Evolutionary conservation across 78 protist species (phyloP).

Genomic region (Planoprotostelium fungivorum): DNA sequence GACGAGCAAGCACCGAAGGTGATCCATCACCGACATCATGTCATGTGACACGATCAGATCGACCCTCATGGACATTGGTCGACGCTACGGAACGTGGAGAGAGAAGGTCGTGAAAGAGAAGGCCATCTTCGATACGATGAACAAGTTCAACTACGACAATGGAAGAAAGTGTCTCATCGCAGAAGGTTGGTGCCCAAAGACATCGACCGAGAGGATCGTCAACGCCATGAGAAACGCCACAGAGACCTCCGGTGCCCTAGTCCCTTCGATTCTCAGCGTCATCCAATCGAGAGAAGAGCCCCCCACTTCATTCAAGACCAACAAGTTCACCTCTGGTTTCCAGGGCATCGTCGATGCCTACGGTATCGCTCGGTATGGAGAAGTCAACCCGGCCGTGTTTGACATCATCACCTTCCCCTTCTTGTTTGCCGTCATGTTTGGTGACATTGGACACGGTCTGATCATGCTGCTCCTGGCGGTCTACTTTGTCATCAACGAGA

Average conservation of each 20-base stretch:
- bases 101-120: conserved; percentile 63
- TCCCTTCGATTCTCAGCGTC: conserved; percentile 66
- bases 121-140: conserved; percentile 86
- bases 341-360: conserved; percentile 94
- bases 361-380: conserved; percentile 94
- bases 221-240: conserved; percentile 57
- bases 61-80: conserved; percentile 27
- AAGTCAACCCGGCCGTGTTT: conserved; percentile 79
- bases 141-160: conserved; percentile 79
- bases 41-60: neutral
- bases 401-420: conserved; percentile 99
- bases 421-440: conserved; percentile 99
- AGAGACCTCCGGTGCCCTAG: conserved; percentile 58
- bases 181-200: conserved; percentile 88
- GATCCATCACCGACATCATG: neutral
- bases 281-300: conserved; percentile 73
- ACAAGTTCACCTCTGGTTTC: conserved; percentile 74
- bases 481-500: conserved; percentile 67
- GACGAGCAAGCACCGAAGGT: conserved; percentile 53
- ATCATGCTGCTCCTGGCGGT: conserved; percentile 70
- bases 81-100: conserved; percentile 40
- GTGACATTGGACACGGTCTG: conserved; percentile 99
- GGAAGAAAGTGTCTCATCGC: conserved; percentile 75
- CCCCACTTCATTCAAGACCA: conserved; percentile 92
- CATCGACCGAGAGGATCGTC: conserved; percentile 25